Evolutionary conservation across 176 grass and related monocot genomes (phyloP).

Genomic region (Bromus sterilis): DNA sequence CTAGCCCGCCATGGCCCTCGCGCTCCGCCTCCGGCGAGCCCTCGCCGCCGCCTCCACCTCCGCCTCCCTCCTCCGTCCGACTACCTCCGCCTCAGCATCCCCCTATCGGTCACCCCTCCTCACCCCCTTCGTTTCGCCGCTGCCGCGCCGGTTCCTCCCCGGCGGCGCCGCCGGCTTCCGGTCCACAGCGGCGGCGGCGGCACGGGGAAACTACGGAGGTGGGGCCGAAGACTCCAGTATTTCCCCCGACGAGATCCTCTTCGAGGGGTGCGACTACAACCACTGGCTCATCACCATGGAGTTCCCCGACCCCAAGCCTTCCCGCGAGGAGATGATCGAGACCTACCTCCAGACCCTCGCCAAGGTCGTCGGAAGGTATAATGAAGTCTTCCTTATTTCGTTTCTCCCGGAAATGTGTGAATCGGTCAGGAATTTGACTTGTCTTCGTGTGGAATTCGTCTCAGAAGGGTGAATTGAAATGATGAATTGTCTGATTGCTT

Average conservation of each 20-base stretch:
- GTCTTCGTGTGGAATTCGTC: not conserved
- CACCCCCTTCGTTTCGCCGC: not conserved
- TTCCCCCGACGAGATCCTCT: constrained; percentile 72
- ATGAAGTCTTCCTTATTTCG: not conserved
- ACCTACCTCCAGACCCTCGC: constrained; percentile 87
- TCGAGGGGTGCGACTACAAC: constrained; percentile 95
- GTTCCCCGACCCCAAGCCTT: constrained; percentile 80
- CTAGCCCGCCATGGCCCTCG: constrained; percentile 58
- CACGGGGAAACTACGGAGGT: constrained; percentile 31
- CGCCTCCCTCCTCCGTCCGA: constrained; percentile 18
- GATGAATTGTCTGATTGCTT: not conserved
- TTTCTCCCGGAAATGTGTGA: not conserved
- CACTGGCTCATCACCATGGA: constrained; percentile 99
- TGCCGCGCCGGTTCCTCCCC: not conserved
- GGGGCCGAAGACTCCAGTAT: constrained; percentile 40
- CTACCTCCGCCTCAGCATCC: not conserved
- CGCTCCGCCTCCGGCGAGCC: constrained; percentile 60
- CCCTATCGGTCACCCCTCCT: not conserved
- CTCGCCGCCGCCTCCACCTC: constrained; percentile 48
- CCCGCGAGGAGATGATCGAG: constrained; percentile 94
- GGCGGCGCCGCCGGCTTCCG: constrained; percentile 33
- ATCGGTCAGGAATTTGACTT: not conserved
- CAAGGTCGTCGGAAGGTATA: constrained; percentile 89
- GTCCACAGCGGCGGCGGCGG: constrained; percentile 37
- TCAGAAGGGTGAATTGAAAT: not conserved